These are phyloP conservation scores for Uronychia binucleata DNA, from an alignment of 73 alveolate genomes.

Conservation along the genomic window DNA sequence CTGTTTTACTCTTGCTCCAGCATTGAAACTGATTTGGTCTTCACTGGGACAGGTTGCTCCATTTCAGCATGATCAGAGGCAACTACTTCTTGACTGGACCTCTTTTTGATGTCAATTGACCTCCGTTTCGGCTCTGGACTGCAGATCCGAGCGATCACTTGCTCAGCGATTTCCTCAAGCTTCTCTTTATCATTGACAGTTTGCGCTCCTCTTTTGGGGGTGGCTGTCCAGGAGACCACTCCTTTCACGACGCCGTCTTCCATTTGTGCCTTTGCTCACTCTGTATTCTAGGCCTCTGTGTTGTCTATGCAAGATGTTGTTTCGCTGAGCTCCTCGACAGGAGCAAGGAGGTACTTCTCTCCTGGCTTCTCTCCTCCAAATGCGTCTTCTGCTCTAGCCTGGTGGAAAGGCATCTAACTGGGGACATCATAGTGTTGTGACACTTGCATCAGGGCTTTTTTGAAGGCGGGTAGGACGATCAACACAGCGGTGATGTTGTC, in stretches of 20 bases:
- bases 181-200: not conserved
- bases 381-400: not conserved
- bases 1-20: not conserved
- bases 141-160: too few species aligned
- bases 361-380: not conserved
- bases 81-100: too few species aligned
- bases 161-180: not conserved
- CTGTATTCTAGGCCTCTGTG: not conserved
- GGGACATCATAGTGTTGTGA: too few species aligned
- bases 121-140: too few species aligned
- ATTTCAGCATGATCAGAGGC: too few species aligned
- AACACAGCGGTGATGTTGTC: constrained; percentile 68
- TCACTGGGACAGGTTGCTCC: too few species aligned
- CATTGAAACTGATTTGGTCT: too few species aligned
- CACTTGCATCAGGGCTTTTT: too few species aligned
- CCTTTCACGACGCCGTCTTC: not conserved
- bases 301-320: not conserved
- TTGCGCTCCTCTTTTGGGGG: not conserved
- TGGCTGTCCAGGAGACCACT: not conserved
- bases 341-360: not conserved
- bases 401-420: too few species aligned
- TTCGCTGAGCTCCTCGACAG: not conserved
- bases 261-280: not conserved
- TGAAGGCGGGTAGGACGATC: constrained; percentile 3
- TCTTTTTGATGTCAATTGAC: too few species aligned